Base-by-base conservation (phyloP, 805 yeast species). In the Candida oleophila region DNA sequence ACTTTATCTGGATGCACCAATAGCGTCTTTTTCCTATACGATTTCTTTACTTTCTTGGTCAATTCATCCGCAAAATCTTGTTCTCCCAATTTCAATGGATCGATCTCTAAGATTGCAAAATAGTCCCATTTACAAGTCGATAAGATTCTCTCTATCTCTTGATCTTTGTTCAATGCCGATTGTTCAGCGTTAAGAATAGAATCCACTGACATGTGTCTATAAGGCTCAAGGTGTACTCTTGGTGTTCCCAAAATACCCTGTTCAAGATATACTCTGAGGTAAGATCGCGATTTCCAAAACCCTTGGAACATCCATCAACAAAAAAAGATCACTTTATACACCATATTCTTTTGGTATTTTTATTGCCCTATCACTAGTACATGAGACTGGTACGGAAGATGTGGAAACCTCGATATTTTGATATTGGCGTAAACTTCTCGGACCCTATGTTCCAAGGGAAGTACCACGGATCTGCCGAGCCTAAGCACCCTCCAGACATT, bases 391-490 rank as follows among this genome's bases (percentile, higher is more conserved):
- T 36, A 5, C 7, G 19, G 25, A 32, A 38, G 42, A 45, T 32
- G 35, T 69, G 75, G 74, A 66, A 55, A 54, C 76, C 77, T 25
- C 61, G 72, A 37, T 73, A 72, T 51, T 73, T 69, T 52, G 77
- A 73, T 46, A 73, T 73, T 16, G 77, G 77, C 28, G 87, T 89
- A 55, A 92, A 92, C 61, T 75, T 92, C 59, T 85, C 96, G 0
- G 99, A 92, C 62, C 73, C 81, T 3, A 94, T 91, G 94, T 94
- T 88, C 62, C 76, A 74, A 41, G 99, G 99, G 1, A 50, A 64
- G 7, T 94, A 94, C 60, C 78, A 89, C 51, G 90, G 85, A 12
- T 78, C 81, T 22, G 19, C 47, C 4, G 55, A 57, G 1, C 75
- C 74, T 38, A 73, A 78, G 46, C 98, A 92, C 59, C 76, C 77